Evolutionary conservation across 139 green algal genomes (phyloP), one percentile per base, ranked within the genome.

Genomic region (Closterium sp.): DNA sequence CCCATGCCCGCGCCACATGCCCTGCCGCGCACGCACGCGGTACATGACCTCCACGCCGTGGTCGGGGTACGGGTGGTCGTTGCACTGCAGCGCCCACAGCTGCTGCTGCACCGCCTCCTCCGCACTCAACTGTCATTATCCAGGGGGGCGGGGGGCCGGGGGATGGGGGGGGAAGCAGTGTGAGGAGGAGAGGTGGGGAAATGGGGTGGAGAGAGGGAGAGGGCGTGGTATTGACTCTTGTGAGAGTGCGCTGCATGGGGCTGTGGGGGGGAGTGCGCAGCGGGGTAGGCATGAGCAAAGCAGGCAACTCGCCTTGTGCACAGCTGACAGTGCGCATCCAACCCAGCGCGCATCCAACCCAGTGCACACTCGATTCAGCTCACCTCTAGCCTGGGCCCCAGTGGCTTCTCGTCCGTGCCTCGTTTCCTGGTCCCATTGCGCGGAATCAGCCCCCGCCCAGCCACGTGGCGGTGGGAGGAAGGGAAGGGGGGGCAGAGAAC

Each of bases 21-120:
- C n/a, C n/a, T n/a, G n/a, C n/a, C n/a, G 31, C 21, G 2, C 4
- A 89, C 85, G 32, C 85, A 89, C 86, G 43, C 43, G 31, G 34
- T 94, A 94, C 91, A 94, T 91, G 66, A 94, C 89, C 43, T 94
- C 91, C 4, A 94, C 66, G 33, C 91, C 91, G 69, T 94, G 91
- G 89, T 94, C 91, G 30, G 33, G 23, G 90, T 94, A 93, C 32
- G 91, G 91, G 21, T 88, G 25, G 86, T 94, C 84, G 84, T 94
- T 94, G 8, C 90, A 16, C 84, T 84, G 33, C 66, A 94, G 89
- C n/a, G 91, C 91, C 2, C 31, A 84, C 32, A 94, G 89, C 89
- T 94, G 91, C 33, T 43, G 33, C 34, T 6, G 23, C 34, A 93
- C 85, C 35, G 89, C 33, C 84, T 87, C 91, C 34, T 92, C 91